Evolutionary conservation across 1,284 basidiomycete species (phyloP).

Genomic region (Leccinum huronense): DNA sequence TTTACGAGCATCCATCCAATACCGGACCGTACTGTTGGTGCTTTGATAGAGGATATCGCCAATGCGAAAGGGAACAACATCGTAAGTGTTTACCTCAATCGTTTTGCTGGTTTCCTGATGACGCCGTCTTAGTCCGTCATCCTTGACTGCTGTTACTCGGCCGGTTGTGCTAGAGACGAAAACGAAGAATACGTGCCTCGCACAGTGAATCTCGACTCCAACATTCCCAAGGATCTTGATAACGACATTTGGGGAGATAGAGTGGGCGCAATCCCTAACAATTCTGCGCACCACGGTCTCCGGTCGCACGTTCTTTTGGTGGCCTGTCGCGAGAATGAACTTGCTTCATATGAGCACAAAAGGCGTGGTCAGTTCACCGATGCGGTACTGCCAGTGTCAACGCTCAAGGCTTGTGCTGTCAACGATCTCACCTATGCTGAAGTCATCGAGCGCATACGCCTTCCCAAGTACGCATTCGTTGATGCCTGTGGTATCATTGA

Average conservation of each 20-base stretch:
- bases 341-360: conserved; percentile 18
- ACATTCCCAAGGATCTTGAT: conserved; percentile 48
- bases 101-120: background rate
- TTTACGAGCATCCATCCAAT: conserved; percentile 40
- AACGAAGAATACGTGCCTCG: conserved; percentile 39
- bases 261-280: conserved; percentile 32
- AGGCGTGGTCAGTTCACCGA: conserved; percentile 18
- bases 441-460: conserved; percentile 11
- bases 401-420: conserved; percentile 6
- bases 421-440: conserved; percentile 19
- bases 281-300: conserved; percentile 42
- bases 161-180: conserved; percentile 38
- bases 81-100: conserved; percentile 2
- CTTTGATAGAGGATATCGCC: conserved; percentile 51
- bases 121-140: conserved; percentile 43
- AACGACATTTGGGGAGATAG: conserved; percentile 46
- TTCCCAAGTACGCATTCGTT: conserved; percentile 12
- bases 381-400: conserved; percentile 14
- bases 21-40: conserved; percentile 54
- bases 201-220: conserved; percentile 45
- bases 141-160: conserved; percentile 58
- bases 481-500: background rate
- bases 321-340: conserved; percentile 49
- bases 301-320: conserved; percentile 50
- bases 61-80: conserved; percentile 60